Base-by-base conservation (phyloP, 2,329 filamentous ascomycete genomes). In the Malbranchea cinnamomea region DNA sequence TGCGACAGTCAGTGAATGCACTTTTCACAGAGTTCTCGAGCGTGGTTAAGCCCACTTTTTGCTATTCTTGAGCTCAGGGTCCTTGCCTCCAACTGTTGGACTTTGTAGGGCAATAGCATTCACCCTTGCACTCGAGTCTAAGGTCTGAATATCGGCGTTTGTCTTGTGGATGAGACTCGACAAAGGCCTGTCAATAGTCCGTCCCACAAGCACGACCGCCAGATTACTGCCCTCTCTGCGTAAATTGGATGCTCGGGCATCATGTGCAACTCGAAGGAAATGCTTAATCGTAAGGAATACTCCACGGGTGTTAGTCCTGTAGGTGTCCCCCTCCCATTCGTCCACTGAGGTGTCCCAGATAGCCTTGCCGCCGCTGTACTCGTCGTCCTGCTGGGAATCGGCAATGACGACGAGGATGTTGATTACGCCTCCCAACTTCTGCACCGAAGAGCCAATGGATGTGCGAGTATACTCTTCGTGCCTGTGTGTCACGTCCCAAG, bases 251-350 rank as follows among this genome's bases (percentile, higher is more conserved):
- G 56, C 41, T 37, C 68, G 65, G 2, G 44, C 35, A 3, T 42
- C 36, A 9, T 58, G 52, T 0, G 62, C 57, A 1, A 49, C 46
- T 18, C 49, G 56, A 4, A 71, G 47, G 43, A 69, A 70, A 35
- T 68, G 62, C 40, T 70, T 71, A 44, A 70, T 62, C 0, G 63
- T 65, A 3, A 71, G 49, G 37, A 67, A 70, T 2, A 63, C 67
- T 4, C 63, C 65, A 10, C 62, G 57, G 10, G 62, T 55, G 37
- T 69, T 69, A 13, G 56, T 54, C 13, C 51, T 49, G 38, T 68
- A 67, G 1, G 58, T 59, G n/a, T n/a, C n/a, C 31, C 59, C 56
- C 29, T 69, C 63, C 66, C 65, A 70, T 1, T 59, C 47, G n/a
- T 60, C 55, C 3, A 61, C 39, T 0, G 62, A 57, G 30, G 68